Evolutionary conservation across 805 yeast species (phyloP).

Genomic region (Dipodascopsis uninucleata): DNA sequence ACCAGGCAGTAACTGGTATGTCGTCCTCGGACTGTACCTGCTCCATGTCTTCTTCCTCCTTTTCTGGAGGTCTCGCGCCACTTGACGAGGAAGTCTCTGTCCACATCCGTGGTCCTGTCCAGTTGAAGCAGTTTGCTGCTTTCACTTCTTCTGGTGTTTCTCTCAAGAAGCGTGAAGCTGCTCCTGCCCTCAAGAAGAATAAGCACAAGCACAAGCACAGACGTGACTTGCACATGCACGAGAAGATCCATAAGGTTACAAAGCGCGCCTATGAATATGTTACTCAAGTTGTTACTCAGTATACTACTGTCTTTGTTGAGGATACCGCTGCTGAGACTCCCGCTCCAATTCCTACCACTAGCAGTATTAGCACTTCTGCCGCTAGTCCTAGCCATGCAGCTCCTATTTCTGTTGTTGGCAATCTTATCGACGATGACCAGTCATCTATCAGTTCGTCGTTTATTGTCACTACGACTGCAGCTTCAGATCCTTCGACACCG

Average conservation of each 20-base stretch:
- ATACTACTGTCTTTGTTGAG: too few species aligned
- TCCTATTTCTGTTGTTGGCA: slow-evolving; percentile 21
- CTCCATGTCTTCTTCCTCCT: slow-evolving; percentile 51
- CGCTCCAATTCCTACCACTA: slow-evolving; percentile 29
- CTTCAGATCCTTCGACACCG: too few species aligned
- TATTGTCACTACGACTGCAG: slow-evolving; percentile 7
- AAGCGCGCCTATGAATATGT: slow-evolving; percentile 58
- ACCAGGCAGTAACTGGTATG: slow-evolving; percentile 76
- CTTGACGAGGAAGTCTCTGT: slow-evolving; percentile 82
- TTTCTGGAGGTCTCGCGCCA: slow-evolving; percentile 74
- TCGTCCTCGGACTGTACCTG: slow-evolving; percentile 67
- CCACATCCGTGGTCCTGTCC: slow-evolving; percentile 87
- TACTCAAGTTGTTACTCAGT: slow-evolving; percentile 74
- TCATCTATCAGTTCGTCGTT: slow-evolving; percentile 10
- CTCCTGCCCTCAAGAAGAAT: slow-evolving; percentile 1
- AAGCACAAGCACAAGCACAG: slow-evolving; percentile 43
- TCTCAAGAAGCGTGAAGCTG: slow-evolving; percentile 28
- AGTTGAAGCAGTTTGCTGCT: slow-evolving; percentile 80
- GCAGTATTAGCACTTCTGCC: too few species aligned
- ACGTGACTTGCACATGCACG: slow-evolving; percentile 44
- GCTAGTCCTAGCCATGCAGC: too few species aligned
- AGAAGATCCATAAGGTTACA: slow-evolving; percentile 41
- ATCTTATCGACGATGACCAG: background rate
- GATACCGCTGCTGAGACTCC: too few species aligned
- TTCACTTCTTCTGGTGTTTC: slow-evolving; percentile 55